Conservation (phyloP, 163 green algal genomes). For the Coccomyxa subellipsoidea region DNA sequence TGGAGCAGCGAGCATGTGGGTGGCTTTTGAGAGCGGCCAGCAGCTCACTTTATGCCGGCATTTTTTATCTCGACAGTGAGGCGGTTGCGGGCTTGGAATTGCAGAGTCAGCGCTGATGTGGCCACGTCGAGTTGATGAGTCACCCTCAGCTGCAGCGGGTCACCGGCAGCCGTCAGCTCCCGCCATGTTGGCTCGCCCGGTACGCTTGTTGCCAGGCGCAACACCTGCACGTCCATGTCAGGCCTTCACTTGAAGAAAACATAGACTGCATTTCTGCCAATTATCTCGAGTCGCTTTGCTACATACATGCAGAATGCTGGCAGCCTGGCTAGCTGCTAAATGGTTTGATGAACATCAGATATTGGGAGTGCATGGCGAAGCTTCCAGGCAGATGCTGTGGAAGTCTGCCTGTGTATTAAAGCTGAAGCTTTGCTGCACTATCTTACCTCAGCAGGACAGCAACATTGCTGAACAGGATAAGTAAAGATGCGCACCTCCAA, state of each 20-base stretch:
- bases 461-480: neutral
- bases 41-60: constrained; percentile 15
- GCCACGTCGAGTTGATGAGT: neutral
- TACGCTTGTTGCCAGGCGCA: neutral
- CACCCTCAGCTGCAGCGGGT: constrained; percentile 14
- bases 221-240: neutral
- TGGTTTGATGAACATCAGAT: neutral
- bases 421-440: too few species aligned
- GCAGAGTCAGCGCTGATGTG: constrained; percentile 15
- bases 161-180: constrained; percentile 4
- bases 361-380: neutral
- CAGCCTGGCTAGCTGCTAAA: neutral
- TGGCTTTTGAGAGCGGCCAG: neutral
- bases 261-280: too few species aligned
- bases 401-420: too few species aligned
- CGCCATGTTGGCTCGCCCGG: neutral
- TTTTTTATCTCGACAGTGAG: constrained; percentile 27
- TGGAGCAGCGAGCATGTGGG: neutral
- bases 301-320: neutral
- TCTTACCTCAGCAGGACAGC: neutral
- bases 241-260: neutral
- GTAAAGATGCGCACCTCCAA: neutral
- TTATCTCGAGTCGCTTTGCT: neutral
- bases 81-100: constrained; percentile 38
- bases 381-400: too few species aligned